Evolutionary conservation across 108 stramenopile genomes (phyloP), one percentile per base, ranked within the genome.

Genomic region (Nitzschia sp.): DNA sequence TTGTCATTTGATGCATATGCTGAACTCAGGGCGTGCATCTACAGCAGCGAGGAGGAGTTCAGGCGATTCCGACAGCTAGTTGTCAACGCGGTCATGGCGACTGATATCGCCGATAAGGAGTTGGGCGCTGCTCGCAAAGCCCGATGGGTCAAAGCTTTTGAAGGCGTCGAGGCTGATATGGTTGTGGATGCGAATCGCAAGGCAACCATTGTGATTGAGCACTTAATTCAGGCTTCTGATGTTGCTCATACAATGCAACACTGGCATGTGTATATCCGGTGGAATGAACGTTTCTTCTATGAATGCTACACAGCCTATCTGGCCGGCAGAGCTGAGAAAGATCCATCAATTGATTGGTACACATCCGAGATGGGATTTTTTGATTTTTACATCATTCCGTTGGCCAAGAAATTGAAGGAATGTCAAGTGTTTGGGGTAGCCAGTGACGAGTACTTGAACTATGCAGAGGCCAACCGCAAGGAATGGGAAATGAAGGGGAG

Each of bases 221-320:
- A 78, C 40, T 63, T 78, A 25, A 72, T 78, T 20, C 71, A 72
- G 51, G 77, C 73, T 26, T 58, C 77, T 8, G 78, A 79, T 71
- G 72, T 79, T 29, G 62, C 78, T 12, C 78, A 79, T 42, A 75
- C 78, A 7, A 79, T 79, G 74, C 78, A 79, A 52, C 69, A 75
- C 51, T 79, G 69, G 69, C 57, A 60, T 10, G 69, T 72, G 9
- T 79, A 75, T 26, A 29, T 63, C 17, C 70, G 63, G 20, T 79
- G 78, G 78, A 79, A 79, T 41, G 64, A 53, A 37, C 69, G 54
- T 19, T 62, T 79, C 46, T 79, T 71, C 63, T 22, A 61, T 19
- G 78, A 79, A 52, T 57, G 70, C 17, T 75, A 55, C 14, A 15
- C 58, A 48, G 77, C 67, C 10, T 60, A 69, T 51, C 29, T 41